Percentiles rank a stretch among this genome's conserved stretches.
Conservation (phyloP, 495 filamentous ascomycete species). For the Talaromyces wortmannii region DNA sequence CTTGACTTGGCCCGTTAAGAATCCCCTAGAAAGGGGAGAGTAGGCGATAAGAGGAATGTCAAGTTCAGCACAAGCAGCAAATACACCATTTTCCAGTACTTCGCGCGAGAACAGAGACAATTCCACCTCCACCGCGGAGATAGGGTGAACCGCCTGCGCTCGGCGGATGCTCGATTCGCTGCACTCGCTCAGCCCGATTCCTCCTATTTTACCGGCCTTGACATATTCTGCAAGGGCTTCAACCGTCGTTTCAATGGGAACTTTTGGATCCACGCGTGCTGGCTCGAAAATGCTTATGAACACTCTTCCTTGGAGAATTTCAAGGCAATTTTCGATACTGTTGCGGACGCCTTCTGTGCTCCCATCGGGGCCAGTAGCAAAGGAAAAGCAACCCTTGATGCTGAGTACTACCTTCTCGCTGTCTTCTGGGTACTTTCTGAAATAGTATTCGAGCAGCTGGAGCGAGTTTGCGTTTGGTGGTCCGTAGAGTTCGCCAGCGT, state of each 20-base stretch:
- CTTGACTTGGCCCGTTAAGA: conserved; percentile 42
- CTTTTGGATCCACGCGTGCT: conserved; percentile 55
- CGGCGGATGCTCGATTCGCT: conserved; percentile 48
- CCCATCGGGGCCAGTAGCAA: conserved; percentile 28
- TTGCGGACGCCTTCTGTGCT: conserved; percentile 43
- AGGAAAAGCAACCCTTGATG: conserved; percentile 31
- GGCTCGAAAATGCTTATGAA: conserved; percentile 63
- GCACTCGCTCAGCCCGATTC: conserved; percentile 52
- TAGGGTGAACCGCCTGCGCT: conserved; percentile 50
- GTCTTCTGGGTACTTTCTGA: conserved; percentile 41
- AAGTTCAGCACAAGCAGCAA: conserved; percentile 52
- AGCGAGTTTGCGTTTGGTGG: conserved; percentile 48
- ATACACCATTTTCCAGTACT: conserved; percentile 62
- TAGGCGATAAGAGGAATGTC: conserved; percentile 58
- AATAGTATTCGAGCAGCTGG: conserved; percentile 39
- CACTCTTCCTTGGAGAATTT: conserved; percentile 44
- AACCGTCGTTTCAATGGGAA: conserved; percentile 42
- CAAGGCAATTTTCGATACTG: conserved; percentile 47
- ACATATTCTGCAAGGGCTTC: conserved; percentile 24
- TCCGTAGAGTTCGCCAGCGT: conserved; percentile 65
- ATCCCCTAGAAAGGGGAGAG: conserved; percentile 35
- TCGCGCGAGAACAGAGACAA: conserved; percentile 43
- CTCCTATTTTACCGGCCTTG: conserved; percentile 51
- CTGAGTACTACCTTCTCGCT: conserved; percentile 38
- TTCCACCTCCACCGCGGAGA: conserved; percentile 57